A percentile compares a stretch with the other conserved stretches of the same genome.
These are phyloP conservation scores for Boletus rubropictus DNA, from an alignment of 768 basidiomycete species.

Conservation along the genomic window DNA sequence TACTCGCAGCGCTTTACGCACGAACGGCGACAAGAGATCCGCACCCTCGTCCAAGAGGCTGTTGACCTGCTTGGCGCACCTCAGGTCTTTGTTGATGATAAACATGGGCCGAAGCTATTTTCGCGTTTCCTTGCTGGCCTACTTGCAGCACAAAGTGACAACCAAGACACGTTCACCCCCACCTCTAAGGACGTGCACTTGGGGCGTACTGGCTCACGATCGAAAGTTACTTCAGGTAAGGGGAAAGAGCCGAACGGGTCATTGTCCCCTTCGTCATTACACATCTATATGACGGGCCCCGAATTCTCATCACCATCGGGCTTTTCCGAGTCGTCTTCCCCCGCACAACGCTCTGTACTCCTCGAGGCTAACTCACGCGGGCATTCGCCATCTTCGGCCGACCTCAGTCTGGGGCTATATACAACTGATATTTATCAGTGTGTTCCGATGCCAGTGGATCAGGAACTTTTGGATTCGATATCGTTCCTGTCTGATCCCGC, in stretches of 20 bases:
- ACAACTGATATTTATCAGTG: conserved; percentile 40
- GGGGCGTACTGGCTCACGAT: conserved; percentile 8
- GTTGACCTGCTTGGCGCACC: conserved; percentile 63
- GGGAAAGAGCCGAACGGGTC: conserved; percentile 8
- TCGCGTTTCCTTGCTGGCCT: conserved; percentile 72
- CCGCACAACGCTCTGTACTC: conserved; percentile 29
- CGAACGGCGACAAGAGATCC: conserved; percentile 58
- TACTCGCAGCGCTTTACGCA: conserved; percentile 55
- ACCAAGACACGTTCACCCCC: conserved; percentile 11
- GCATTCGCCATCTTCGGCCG: conserved; percentile 7
- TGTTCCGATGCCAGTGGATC: conserved; percentile 50
- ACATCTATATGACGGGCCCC: conserved; percentile 9
- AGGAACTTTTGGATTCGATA: conserved; percentile 55
- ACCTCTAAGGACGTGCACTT: conserved; percentile 21
- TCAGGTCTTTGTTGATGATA: conserved; percentile 72
- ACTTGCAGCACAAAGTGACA: conserved; percentile 51
- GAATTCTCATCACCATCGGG: conserved; percentile 22
- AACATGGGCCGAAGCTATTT: conserved; percentile 76
- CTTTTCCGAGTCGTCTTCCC: conserved; percentile 38
- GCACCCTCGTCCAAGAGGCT: conserved; percentile 56
- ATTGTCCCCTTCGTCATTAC: conserved; percentile 1
- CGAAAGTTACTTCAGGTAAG: conserved; percentile 8
- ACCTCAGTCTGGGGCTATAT: conserved; percentile 14
- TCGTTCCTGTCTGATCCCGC: conserved; percentile 51
- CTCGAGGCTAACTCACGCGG: conserved; percentile 32